Evolutionary conservation across 768 basidiomycete genomes (phyloP).

Genomic region (Kwoniella sp.): DNA sequence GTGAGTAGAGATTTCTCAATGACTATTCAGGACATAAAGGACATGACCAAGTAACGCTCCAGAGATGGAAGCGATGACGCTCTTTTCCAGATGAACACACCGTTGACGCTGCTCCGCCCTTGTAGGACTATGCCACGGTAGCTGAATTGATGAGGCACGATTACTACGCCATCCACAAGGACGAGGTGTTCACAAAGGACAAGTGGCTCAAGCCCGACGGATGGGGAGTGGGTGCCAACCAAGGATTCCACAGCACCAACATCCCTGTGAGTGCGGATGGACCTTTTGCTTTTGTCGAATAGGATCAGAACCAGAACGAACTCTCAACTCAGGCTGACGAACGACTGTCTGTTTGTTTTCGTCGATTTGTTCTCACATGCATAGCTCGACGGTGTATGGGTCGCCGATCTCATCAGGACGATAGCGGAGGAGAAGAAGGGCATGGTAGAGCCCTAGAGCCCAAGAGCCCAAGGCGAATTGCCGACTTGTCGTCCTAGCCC

Average conservation of each 20-base stretch:
- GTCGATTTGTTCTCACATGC: no score
- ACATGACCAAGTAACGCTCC: neutral
- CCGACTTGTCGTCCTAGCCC: no score
- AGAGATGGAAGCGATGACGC: neutral
- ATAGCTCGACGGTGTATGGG: conserved; percentile 25
- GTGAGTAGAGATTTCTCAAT: conserved; percentile 23
- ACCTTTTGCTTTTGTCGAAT: neutral
- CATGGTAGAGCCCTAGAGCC: conserved; percentile 22
- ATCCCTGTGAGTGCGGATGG: conserved; percentile 25
- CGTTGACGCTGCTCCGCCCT: neutral
- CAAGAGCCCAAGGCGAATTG: no score
- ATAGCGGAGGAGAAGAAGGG: conserved; percentile 18
- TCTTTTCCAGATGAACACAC: neutral
- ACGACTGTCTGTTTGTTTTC: neutral
- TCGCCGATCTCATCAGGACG: conserved; percentile 23
- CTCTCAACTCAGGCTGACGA: neutral
- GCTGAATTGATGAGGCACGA: conserved; percentile 46
- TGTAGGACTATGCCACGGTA: conserved; percentile 41
- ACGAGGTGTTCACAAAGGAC: conserved; percentile 28
- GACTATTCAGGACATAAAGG: neutral
- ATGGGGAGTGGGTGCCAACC: conserved; percentile 22
- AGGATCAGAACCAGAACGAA: no score
- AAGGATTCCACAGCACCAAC: conserved; percentile 26
- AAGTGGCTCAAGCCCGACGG: conserved; percentile 31
- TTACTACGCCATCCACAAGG: conserved; percentile 42